Base-by-base conservation (phyloP, 2,329 filamentous ascomycete genomes). In the Zymoseptoria tritici region DNA sequence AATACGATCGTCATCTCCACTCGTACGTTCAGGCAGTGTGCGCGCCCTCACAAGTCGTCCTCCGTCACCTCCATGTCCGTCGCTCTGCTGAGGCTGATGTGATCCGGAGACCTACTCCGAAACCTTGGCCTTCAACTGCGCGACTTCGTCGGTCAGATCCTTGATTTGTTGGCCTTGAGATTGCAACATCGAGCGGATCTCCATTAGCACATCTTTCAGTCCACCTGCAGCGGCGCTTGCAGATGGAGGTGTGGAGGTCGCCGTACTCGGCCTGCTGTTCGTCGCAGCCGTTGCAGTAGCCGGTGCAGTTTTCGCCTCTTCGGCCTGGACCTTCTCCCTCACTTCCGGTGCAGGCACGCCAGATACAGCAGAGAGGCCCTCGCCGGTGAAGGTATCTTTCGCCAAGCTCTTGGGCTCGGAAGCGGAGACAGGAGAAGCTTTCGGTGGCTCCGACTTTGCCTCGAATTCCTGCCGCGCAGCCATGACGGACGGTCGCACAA, bases 111-210 rank as follows among this genome's bases (percentile, higher is more conserved):
- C 21, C 64, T 66, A 68, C 55, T 66, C 64, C 59, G 64, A 66
- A 21, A 67, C 57, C 62, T 63, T 88, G 75, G 85, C 85, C 83
- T 95, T 96, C 67, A 97, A 80, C 16, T 83, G 82, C 71, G 94
- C 90, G 13, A 96, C 86, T 74, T 95, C 90, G 29, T 89, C 82
- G 55, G 83, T 88, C 76, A 96, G 89, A n/a, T 83, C 80, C 62
- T 80, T 84, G 71, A 96, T 89, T 65, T 91, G 85, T 78, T 84
- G 85, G 58, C 84, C 90, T 76, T 96, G 91, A 64, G 83, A 82
- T 73, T 90, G 85, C 36, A 97, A 80, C 67, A 94, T 78, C 58
- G 83, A 78, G 76, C 90, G 93, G 76, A 96, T 94, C 69, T 92
- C 83, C 46, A 83, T 79, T 51, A 96, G 81, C 5, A 87, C 85